These are phyloP conservation scores for Dioscorea zingiberensis DNA, from an alignment of 106 monocot species.

Conservation along the genomic window DNA sequence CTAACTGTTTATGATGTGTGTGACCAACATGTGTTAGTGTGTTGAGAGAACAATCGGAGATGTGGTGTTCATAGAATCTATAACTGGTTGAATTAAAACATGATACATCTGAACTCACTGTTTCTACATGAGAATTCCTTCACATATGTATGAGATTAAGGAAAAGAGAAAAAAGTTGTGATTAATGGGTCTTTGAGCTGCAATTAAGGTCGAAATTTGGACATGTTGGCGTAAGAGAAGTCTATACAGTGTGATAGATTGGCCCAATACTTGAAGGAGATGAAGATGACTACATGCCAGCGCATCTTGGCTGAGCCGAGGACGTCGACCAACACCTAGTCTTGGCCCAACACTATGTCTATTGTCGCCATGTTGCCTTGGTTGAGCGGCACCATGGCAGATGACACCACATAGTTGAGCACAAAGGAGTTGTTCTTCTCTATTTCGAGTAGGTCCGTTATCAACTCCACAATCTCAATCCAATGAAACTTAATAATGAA, in stretches of 20 bases:
- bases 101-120: too few relatives aligned
- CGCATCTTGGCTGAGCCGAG: constrained; percentile 24
- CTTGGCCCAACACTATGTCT: constrained; percentile 8
- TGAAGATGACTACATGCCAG: constrained; percentile 26
- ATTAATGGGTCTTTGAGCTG: constrained; percentile 20
- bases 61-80: background rate
- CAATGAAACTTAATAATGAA: constrained; percentile 23
- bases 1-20: too few relatives aligned
- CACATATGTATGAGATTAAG: too few relatives aligned
- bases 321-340: constrained; percentile 16
- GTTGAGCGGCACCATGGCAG: constrained; percentile 13
- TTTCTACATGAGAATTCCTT: too few relatives aligned
- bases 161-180: too few relatives aligned
- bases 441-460: constrained; percentile 19
- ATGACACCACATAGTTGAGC: constrained; percentile 19
- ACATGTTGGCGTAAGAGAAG: constrained; percentile 19
- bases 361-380: constrained; percentile 5
- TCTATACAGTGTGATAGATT: constrained; percentile 18
- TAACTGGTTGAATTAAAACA: too few relatives aligned
- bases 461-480: constrained; percentile 18
- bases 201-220: constrained; percentile 10
- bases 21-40: too few relatives aligned
- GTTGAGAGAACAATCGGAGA: too few relatives aligned
- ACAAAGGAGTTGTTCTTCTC: constrained; percentile 9
- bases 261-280: constrained; percentile 22